A percentile compares a stretch with the other conserved stretches of the same genome.
Evolutionary conservation across 805 yeast species (phyloP).

Genomic region (Millerozyma acaciae): DNA sequence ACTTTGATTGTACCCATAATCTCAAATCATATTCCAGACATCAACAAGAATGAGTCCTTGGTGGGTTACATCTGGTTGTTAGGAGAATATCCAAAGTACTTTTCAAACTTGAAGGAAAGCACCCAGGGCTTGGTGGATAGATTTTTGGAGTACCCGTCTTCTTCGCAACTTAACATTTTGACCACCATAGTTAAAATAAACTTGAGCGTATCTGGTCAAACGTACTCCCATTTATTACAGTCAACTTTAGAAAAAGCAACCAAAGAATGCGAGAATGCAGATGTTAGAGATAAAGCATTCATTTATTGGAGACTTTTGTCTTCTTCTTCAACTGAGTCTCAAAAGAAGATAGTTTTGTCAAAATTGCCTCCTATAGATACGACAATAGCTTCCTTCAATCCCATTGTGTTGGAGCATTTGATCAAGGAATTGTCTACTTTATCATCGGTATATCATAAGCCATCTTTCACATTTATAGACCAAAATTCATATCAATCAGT

Average conservation of each 20-base stretch:
- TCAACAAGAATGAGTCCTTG: slow-evolving; percentile 48
- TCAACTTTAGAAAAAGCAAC: slow-evolving; percentile 60
- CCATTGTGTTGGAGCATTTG: slow-evolving; percentile 62
- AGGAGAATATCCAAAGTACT: slow-evolving; percentile 66
- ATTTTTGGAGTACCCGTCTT: slow-evolving; percentile 56
- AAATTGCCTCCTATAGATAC: slow-evolving; percentile 69
- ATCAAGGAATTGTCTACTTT: slow-evolving; percentile 76
- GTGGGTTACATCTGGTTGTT: slow-evolving; percentile 65
- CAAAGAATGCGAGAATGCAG: slow-evolving; percentile 63
- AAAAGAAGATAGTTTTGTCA: slow-evolving; percentile 53
- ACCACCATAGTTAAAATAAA: slow-evolving; percentile 61
- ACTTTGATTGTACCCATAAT: slow-evolving; percentile 55
- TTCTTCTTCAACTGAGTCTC: slow-evolving; percentile 33
- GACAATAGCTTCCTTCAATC: slow-evolving; percentile 69
- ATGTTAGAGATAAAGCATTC: slow-evolving; percentile 76
- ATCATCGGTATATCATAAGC: slow-evolving; percentile 86
- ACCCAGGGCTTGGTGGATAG: slow-evolving; percentile 44
- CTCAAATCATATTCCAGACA: slow-evolving; percentile 43
- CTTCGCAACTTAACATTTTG: slow-evolving; percentile 56
- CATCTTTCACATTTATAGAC: slow-evolving; percentile 61
- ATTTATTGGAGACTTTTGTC: slow-evolving; percentile 77
- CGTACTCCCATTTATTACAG: slow-evolving; percentile 47
- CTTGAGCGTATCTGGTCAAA: slow-evolving; percentile 12
- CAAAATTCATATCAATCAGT: slow-evolving; percentile 32
- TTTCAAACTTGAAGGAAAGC: slow-evolving; percentile 48